Base-by-base conservation (phyloP, 768 basidiomycete genomes). In the Leccinum rimulosum region DNA sequence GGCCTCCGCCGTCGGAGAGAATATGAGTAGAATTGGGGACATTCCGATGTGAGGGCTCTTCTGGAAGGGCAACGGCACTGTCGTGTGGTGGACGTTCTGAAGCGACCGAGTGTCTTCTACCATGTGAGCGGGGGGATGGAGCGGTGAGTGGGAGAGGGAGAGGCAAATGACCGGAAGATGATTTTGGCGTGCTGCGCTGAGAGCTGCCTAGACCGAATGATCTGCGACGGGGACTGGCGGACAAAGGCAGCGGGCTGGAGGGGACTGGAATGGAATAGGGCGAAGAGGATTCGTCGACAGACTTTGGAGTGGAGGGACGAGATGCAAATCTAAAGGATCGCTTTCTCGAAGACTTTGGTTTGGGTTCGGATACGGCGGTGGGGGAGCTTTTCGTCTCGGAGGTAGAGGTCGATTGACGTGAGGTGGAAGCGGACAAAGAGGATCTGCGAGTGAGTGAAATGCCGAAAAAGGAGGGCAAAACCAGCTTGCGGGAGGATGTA, bases 201-300 rank as follows among this genome's bases (percentile, higher is more conserved):
- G 73, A 70, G 47, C 28, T 54, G 6, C 58, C 67, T 54, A 74
- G 59, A 53, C 72, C 72, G 19, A 73, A 73, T 1, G 72, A 73
- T 19, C 72, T 61, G 14, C 73, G 70, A 52, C 72, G 73, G 17
- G 72, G 72, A 31, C 73, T 73, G 22, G 73, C 71, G 6, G 72
- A 72, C 50, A 73, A 55, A n/a, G 72, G 72, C 0, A 74, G 54
- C 0, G 72, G 72, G 15, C 56, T 68, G 8, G 72, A 73, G 11
- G 72, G 72, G 52, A 66, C 40, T 15, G 72, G 72, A 51, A 73
- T 70, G 14, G 64, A 49, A 51, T 65, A 51, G 9, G 67, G 61
- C 0, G 62, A 30, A 1, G 60, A 57, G 1, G 66, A 3, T 22
- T 68, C 66, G 54, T 71, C 61, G 43, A 59, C 36, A 9, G 68